Base-by-base conservation (phyloP, 768 basidiomycete species). In the Russula brevipes region DNA sequence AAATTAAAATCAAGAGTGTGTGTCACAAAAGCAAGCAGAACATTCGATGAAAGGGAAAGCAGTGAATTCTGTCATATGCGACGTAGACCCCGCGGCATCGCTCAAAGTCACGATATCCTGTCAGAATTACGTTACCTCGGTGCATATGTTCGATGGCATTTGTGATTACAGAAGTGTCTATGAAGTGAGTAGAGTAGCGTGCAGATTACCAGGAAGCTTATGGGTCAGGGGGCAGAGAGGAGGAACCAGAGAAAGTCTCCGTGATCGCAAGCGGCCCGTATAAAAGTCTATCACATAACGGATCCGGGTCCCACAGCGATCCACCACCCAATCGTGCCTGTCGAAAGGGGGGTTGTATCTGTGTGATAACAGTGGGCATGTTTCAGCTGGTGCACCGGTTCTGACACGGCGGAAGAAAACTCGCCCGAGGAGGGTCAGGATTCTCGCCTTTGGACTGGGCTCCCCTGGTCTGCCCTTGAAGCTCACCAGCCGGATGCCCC, bases 251-350 rank as follows among this genome's bases (percentile, higher is more conserved):
- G 41, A 14, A 42, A 14, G 41, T 14, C 16, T 14, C 38, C 7
- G 38, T 39, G 12, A 24, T 24, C 1, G 35, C 42, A n/a, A 70
- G 50, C 84, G 84, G 17, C 96, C 96, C 3, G 91, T 89, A 77
- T 99, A 99, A 75, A 98, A 99, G 76, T 99, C 97, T 70, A 99
- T 97, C 63, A 99, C 85, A 77, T 99, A 98, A 55, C 96, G 87
- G 72, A 94, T 80, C 61, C 84, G 85, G 9, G 83, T 84, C 5
- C 94, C 96, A 72, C 95, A 97, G 39, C 96, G 86, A 73, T 97
- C 94, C 54, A 99, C 86, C 54, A 92, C 74, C 97, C 97, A 99
- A 73, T 98, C 96, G 68, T 99, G 97, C 8, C 97, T 87, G 72
- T 99, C 97, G 75, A 99, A 99, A 0, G 97, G 97, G 30, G 91